Percentiles rank a stretch among this genome's conserved stretches.
Evolutionary conservation across 139 green algal genomes (phyloP).

Genomic region (Nannochloris sp.): DNA sequence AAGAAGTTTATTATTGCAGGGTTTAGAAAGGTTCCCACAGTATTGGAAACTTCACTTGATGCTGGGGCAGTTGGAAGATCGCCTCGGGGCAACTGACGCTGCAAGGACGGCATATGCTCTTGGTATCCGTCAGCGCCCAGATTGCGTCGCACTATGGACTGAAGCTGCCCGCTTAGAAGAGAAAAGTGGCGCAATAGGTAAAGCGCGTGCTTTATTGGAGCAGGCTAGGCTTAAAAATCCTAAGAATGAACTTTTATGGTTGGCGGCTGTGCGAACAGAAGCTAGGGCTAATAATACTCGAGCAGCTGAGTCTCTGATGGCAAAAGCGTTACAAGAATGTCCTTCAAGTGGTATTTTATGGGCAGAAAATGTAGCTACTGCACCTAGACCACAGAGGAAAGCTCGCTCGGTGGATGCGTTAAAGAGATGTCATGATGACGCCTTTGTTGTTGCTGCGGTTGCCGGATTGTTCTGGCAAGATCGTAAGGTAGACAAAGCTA

Average conservation of each 20-base stretch:
- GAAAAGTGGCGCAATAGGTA: conserved; percentile 43
- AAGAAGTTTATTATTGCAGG: conserved; percentile 53
- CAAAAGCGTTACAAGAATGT: conserved; percentile 89
- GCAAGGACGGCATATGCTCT: conserved; percentile 30
- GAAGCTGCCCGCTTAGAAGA: conserved; percentile 75
- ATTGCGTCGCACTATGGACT: conserved; percentile 66
- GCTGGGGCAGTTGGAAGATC: conserved; percentile 86
- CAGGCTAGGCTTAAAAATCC: conserved; percentile 76
- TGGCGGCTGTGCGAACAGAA: conserved; percentile 85
- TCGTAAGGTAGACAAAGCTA: conserved; percentile 87
- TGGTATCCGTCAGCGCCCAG: conserved; percentile 51
- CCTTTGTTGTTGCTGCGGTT: conserved; percentile 74
- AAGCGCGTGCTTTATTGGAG: conserved; percentile 44
- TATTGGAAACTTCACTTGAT: conserved; percentile 93
- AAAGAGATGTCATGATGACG: conserved; percentile 85
- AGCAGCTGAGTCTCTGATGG: conserved; percentile 79
- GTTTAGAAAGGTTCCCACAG: conserved; percentile 57
- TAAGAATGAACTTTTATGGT: conserved; percentile 71
- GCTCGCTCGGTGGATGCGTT: conserved; percentile 82
- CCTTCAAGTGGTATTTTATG: conserved; percentile 78
- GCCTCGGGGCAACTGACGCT: conserved; percentile 29
- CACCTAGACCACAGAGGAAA: conserved; percentile 74
- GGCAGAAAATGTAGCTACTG: conserved; percentile 79
- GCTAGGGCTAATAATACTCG: conserved; percentile 57
- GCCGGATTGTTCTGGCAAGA: conserved; percentile 89